These are phyloP conservation scores for Monosporozyma yasuniensis DNA, from an alignment of 805 yeast species.

Conservation along the genomic window DNA sequence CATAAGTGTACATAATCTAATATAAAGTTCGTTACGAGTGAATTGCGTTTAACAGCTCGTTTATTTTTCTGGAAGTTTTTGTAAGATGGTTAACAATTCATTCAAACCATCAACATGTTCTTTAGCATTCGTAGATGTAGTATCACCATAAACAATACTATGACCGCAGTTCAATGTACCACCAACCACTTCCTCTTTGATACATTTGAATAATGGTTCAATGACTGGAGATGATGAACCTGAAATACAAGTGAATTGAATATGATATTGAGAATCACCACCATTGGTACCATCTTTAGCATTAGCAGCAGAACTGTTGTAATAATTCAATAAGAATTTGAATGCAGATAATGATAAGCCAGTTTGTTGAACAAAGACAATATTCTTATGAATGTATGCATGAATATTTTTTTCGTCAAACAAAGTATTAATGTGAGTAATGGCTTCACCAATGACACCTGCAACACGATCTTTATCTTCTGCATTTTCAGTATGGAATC, in stretches of 20 bases:
- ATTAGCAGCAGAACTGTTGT: conserved; percentile 22
- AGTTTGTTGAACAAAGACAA: conserved; percentile 62
- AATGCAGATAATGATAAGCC: conserved; percentile 51
- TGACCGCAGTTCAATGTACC: conserved; percentile 38
- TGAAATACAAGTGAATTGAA: conserved; percentile 44
- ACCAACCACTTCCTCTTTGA: conserved; percentile 35
- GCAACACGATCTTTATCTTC: conserved; percentile 54
- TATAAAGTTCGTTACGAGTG: not conserved
- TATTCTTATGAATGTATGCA: conserved; percentile 63
- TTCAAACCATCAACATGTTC: conserved; percentile 62
- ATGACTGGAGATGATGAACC: conserved; percentile 65
- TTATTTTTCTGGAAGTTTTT: conserved; percentile 7
- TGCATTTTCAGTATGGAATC: conserved; percentile 66
- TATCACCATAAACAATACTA: conserved; percentile 52
- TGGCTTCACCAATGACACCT: conserved; percentile 70
- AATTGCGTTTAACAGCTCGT: not conserved
- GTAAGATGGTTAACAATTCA: conserved; percentile 50
- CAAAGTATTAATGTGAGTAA: conserved; percentile 74
- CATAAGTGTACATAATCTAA: not conserved
- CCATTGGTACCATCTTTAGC: conserved; percentile 3
- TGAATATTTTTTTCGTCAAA: conserved; percentile 59
- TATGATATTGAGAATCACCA: conserved; percentile 15
- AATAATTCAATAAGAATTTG: conserved; percentile 39
- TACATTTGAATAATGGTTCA: conserved; percentile 54
- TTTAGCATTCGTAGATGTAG: conserved; percentile 47